Evolutionary conservation across 164 flowering plant genomes (phyloP).

Genomic region (Magnolia kwangsiensis): DNA sequence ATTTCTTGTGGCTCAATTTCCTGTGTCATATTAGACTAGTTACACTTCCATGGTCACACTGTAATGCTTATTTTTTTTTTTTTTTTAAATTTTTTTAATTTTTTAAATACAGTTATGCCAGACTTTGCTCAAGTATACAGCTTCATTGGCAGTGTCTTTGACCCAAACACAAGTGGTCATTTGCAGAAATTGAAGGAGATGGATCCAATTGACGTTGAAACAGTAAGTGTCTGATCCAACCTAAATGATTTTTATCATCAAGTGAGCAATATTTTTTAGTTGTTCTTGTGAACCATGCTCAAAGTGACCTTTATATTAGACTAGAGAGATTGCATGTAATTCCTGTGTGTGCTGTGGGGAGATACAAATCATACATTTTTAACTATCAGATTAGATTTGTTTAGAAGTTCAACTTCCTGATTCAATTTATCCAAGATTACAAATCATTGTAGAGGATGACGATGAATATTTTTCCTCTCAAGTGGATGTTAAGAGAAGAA

Average conservation of each 20-base stretch:
- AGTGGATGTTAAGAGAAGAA: not conserved
- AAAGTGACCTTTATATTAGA: not conserved
- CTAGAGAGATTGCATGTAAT: not conserved
- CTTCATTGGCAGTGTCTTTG: conserved; percentile 87
- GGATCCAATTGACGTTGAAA: conserved; percentile 83
- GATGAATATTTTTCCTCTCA: not conserved
- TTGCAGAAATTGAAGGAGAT: conserved; percentile 69
- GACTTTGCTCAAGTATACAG: conserved; percentile 77
- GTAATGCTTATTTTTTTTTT: conserved; percentile 1
- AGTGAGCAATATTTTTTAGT: not conserved
- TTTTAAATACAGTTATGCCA: conserved; percentile 56
- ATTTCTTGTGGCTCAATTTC: too few relatives aligned
- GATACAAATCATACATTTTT: not conserved
- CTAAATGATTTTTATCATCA: not conserved
- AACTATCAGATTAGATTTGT: not conserved
- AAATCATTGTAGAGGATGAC: not conserved
- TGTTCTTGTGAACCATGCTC: not conserved
- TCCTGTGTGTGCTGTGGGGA: not conserved
- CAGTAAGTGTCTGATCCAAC: conserved; percentile 39
- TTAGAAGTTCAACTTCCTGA: not conserved
- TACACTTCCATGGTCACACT: not conserved
- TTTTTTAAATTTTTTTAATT: not conserved
- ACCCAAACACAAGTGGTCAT: conserved; percentile 59
- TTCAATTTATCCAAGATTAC: not conserved
- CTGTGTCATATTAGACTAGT: too few relatives aligned